Percentiles rank a stretch among this genome's conserved stretches.
Conservation (phyloP, 1,139 yeast genomes). For the Tardiomyces blankii region DNA sequence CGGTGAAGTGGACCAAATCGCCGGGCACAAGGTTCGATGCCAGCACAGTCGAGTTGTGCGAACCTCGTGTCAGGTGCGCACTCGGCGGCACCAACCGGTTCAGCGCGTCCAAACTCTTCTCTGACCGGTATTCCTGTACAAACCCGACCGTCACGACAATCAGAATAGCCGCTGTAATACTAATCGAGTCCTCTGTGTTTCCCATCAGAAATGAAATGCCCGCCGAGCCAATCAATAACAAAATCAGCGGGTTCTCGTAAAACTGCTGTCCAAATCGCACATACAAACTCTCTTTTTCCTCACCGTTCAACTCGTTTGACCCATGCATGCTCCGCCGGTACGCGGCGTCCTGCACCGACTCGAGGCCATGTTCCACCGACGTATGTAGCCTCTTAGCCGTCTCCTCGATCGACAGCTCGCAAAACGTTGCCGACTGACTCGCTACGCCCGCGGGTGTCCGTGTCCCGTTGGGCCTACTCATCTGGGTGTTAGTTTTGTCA, state of each 20-base stretch:
- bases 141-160: constrained; percentile 94
- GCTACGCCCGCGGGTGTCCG: too few species aligned
- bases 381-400: constrained; percentile 54
- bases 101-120: constrained; percentile 83
- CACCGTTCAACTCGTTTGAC: constrained; percentile 54
- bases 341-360: constrained; percentile 55
- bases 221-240: constrained; percentile 82
- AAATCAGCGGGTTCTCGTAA: constrained; percentile 79
- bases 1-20: constrained; percentile 74
- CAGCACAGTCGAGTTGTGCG: constrained; percentile 56
- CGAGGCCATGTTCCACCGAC: constrained; percentile 45
- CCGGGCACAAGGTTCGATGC: constrained; percentile 91
- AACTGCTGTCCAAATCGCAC: constrained; percentile 68
- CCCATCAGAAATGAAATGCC: constrained; percentile 79
- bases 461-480: background rate
- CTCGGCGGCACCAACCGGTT: constrained; percentile 89
- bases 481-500: background rate
- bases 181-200: constrained; percentile 83
- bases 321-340: constrained; percentile 71
- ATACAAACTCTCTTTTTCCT: constrained; percentile 64
- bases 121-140: constrained; percentile 91
- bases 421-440: constrained; percentile 39
- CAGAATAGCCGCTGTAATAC: constrained; percentile 69
- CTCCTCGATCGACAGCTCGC: constrained; percentile 49
- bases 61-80: constrained; percentile 78